Percentiles rank a stretch among this genome's conserved stretches.
Conservation (phyloP, 164 flowering plant genomes). For the Aristolochia contorta region DNA sequence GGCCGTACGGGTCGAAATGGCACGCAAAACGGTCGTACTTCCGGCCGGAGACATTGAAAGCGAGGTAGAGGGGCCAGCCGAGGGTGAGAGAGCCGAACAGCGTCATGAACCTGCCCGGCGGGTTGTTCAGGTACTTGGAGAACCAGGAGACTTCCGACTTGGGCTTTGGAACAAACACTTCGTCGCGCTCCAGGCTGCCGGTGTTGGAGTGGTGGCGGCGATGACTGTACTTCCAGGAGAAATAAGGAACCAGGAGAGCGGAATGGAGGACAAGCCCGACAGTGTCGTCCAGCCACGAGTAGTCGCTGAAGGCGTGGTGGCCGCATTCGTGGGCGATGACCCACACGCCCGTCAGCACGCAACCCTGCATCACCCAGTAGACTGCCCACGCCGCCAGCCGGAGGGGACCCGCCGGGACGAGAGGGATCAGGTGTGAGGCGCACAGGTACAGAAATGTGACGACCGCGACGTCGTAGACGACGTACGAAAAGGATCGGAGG, state of each 20-base stretch:
- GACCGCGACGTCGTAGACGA: conserved; percentile 44
- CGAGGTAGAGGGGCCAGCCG: conserved; percentile 76
- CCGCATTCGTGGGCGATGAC: conserved; percentile 93
- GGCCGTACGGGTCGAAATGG: conserved; percentile 69
- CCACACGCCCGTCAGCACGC: conserved; percentile 74
- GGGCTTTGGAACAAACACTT: conserved; percentile 75
- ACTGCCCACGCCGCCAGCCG: conserved; percentile 53
- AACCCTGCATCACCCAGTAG: conserved; percentile 60
- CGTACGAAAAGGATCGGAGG: conserved; percentile 61
- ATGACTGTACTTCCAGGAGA: conserved; percentile 88
- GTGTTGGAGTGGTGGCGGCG: conserved; percentile 89
- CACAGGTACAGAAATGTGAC: conserved; percentile 37
- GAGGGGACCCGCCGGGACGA: conserved; percentile 35
- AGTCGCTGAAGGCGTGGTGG: conserved; percentile 81
- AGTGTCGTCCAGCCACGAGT: conserved; percentile 78
- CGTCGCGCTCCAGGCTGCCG: conserved; percentile 67
- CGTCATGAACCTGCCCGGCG: conserved; percentile 48
- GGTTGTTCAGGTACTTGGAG: conserved; percentile 61
- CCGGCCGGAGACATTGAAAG: conserved; percentile 75
- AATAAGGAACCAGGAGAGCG: conserved; percentile 68
- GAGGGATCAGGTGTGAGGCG: conserved; percentile 43
- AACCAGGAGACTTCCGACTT: conserved; percentile 40
- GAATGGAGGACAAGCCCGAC: conserved; percentile 79
- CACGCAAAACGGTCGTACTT: conserved; percentile 66
- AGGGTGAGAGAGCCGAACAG: conserved; percentile 40